Conservation (phyloP, 2,329 filamentous ascomycete genomes). For the Helotiales sp. region DNA sequence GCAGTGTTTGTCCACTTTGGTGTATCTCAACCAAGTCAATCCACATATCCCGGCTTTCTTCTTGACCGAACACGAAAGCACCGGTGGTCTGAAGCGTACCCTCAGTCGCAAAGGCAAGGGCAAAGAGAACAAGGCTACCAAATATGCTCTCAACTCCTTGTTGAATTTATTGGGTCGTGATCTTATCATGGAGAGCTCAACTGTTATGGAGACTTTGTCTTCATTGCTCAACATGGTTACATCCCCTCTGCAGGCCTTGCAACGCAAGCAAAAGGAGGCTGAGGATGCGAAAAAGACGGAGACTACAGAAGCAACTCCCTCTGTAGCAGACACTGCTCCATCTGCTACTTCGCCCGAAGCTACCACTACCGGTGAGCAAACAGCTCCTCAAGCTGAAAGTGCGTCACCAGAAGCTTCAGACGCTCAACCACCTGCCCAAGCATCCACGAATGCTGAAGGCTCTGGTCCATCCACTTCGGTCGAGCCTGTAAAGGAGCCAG, state of each 20-base stretch:
- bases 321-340: conserved; percentile 24
- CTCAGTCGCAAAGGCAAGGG: conserved; percentile 81
- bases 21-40: conserved; percentile 81
- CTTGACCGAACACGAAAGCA: conserved; percentile 87
- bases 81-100: conserved; percentile 73
- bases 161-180: conserved; percentile 88
- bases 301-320: conserved; percentile 22
- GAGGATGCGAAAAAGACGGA: conserved; percentile 51
- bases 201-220: conserved; percentile 92
- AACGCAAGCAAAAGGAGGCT: conserved; percentile 79
- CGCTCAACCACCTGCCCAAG: conserved; percentile 6
- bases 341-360: conserved; percentile 24
- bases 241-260: conserved; percentile 75
- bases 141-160: conserved; percentile 89
- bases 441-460: conserved; percentile 16
- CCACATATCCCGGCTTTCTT: conserved; percentile 88
- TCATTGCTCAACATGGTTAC: conserved; percentile 87
- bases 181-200: conserved; percentile 94
- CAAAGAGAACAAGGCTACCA: conserved; percentile 80
- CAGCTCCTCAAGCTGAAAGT: conserved; percentile 19
- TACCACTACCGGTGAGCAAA: conserved; percentile 19
- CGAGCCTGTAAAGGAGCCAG: conserved; percentile 9
- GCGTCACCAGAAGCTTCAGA: conserved; percentile 11
- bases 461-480: conserved; percentile 18
- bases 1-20: conserved; percentile 85